Base-by-base conservation (phyloP, 176 grass and related monocot genomes). In the Luzula sylvatica region DNA sequence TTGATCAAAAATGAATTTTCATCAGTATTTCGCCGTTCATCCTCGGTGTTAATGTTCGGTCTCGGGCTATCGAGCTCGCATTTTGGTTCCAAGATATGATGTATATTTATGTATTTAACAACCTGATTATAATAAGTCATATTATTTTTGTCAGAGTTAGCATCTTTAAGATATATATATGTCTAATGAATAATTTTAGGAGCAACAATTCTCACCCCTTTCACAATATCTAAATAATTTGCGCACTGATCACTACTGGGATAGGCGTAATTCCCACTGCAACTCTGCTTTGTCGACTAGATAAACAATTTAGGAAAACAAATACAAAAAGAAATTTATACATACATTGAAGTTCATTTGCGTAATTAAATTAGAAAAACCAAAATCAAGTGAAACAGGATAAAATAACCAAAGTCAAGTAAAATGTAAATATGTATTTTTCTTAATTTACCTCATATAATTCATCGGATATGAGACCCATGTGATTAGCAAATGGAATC, bases 381-480 rank as follows among this genome's bases (percentile, higher is more conserved):
- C n/a, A n/a, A n/a, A n/a, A n/a, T n/a, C n/a, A n/a, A n/a, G n/a
- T n/a, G n/a, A n/a, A n/a, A n/a, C n/a, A n/a, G n/a, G n/a, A n/a
- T n/a, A n/a, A n/a, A n/a, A n/a, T n/a, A n/a, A n/a, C n/a, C n/a
- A n/a, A n/a, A 1, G 12, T 8, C 17, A 7, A 4, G 9, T 35
- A 7, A 7, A 35, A 7, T 35, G 9, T 35, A 4, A 35, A 7
- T 7, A 35, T 19, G 22, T 25, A 9, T 23, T 45, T 69, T 3
- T 52, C 35, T 62, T 32, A 12, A 45, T 30, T 15, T 55, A 79
- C 76, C 68, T 79, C 67, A 52, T 67, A 87, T 18, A 87, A 67
- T 69, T 94, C 87, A 70, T 94, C 87, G 40, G 87, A 94, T 66
- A 94, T 82, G 17, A 94, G 78, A 7, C 71, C 87, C 74, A 68